Conservation (phyloP, 139 green algal genomes). For the Gonium pectorale region DNA sequence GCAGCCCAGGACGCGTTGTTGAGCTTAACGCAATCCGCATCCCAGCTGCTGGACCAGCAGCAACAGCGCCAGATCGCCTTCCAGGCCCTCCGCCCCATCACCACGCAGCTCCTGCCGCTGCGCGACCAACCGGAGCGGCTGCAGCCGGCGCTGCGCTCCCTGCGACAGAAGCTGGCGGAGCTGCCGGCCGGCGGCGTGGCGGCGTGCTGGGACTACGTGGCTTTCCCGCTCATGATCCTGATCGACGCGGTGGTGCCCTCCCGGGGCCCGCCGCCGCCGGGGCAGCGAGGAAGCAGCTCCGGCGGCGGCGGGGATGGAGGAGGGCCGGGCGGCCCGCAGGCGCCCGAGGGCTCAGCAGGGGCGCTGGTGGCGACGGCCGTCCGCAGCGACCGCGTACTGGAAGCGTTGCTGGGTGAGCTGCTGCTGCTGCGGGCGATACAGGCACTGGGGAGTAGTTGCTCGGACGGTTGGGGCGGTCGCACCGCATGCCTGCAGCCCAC, state of each 20-base stretch:
- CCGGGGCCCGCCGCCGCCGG: not conserved
- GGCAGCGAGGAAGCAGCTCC: not conserved
- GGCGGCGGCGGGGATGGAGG: not conserved
- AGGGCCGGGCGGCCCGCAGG: not conserved
- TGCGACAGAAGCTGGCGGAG: slow-evolving; percentile 11
- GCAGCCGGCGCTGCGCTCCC: slow-evolving; percentile 29
- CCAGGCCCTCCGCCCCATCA: slow-evolving; percentile 68
- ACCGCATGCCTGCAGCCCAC: no score
- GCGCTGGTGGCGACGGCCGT: slow-evolving; percentile 30
- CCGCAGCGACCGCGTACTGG: slow-evolving; percentile 66
- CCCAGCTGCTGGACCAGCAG: not conserved
- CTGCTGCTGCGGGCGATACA: not conserved
- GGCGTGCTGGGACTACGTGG: slow-evolving; percentile 77
- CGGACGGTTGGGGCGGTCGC: not conserved
- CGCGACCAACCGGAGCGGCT: slow-evolving; percentile 55
- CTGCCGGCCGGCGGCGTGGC: slow-evolving; percentile 52
- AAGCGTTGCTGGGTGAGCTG: slow-evolving; percentile 55
- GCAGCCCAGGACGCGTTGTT: no score
- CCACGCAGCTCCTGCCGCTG: slow-evolving; percentile 68
- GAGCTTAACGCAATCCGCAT: not conserved
- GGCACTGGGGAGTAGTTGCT: not conserved
- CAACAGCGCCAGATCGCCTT: slow-evolving; percentile 57
- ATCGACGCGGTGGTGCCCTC: slow-evolving; percentile 62
- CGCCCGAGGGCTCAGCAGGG: not conserved
- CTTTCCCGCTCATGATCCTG: slow-evolving; percentile 77